phyloP scores from a whole-genome alignment of 495 filamentous ascomycete genomes.

The Arthonia radiata region DNA sequence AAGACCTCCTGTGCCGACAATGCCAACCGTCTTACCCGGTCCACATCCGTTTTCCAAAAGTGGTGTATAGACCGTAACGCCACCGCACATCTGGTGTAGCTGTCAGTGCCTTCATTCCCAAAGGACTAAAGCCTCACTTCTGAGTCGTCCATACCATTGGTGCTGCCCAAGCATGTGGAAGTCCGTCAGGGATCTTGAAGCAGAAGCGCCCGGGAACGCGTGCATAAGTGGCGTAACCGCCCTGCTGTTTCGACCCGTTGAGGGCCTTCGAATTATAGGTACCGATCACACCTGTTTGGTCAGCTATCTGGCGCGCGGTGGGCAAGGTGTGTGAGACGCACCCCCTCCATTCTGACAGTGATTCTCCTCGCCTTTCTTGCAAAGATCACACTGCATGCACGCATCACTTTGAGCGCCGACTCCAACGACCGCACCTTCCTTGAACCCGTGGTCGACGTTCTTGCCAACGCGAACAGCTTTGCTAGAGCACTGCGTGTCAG shows the following conservation, averaged over 20 bases:
- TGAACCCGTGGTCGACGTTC: conserved; percentile 27
- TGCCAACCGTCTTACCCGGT: conserved; percentile 57
- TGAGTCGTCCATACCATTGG: too few relatives aligned
- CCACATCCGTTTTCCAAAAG: conserved; percentile 47
- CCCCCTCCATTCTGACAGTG: conserved; percentile 43
- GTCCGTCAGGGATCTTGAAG: conserved; percentile 45
- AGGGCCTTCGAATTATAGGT: conserved; percentile 33
- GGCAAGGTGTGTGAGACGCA: too few relatives aligned
- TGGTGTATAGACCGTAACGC: conserved; percentile 56
- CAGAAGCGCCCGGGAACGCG: conserved; percentile 53
- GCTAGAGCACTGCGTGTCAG: too few relatives aligned
- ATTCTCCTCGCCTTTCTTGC: conserved; percentile 32
- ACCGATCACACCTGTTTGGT: conserved; percentile 22
- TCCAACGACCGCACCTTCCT: conserved; percentile 61
- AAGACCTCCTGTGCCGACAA: conserved; percentile 63
- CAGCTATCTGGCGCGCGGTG: too few relatives aligned
- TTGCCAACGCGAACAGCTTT: conserved; percentile 43
- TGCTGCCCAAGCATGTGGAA: conserved; percentile 36
- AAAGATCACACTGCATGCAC: conserved; percentile 41
- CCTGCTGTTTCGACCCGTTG: conserved; percentile 33
- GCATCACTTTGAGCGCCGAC: conserved; percentile 56
- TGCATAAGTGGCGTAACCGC: conserved; percentile 48
- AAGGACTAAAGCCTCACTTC: too few relatives aligned
- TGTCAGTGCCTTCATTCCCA: too few relatives aligned
- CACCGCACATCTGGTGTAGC: conserved; percentile 66